A percentile compares a stretch with the other conserved stretches of the same genome.
Conservation (phyloP, 2,329 filamentous ascomycete genomes). For the Aureobasidium zeae region DNA sequence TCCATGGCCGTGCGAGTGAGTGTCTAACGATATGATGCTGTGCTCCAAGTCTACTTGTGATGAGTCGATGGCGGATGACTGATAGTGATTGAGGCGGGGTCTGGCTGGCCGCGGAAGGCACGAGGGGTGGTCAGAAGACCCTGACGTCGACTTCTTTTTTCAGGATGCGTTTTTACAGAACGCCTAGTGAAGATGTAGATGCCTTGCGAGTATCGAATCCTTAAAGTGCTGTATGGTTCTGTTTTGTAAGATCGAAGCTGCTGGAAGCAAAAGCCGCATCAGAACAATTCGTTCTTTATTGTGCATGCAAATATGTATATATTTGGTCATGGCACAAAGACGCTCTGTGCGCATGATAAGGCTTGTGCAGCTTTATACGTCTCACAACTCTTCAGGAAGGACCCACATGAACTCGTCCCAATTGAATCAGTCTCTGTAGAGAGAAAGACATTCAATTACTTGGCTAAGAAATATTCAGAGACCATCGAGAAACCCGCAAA, state of each 20-base stretch:
- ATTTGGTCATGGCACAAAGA: too few relatives aligned
- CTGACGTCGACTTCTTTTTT: not conserved
- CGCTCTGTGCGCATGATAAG: conserved; percentile 1
- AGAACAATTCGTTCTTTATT: too few relatives aligned
- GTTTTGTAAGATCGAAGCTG: too few relatives aligned
- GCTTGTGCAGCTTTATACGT: conserved; percentile 3
- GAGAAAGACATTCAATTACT: too few relatives aligned
- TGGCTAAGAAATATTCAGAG: too few relatives aligned
- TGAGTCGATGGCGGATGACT: conserved; percentile 7
- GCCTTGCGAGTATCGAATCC: not conserved
- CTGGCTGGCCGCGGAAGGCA: too few relatives aligned
- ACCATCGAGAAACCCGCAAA: conserved; percentile 35
- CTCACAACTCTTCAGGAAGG: too few relatives aligned
- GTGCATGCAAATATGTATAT: too few relatives aligned
- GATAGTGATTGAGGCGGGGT: conserved; percentile 13
- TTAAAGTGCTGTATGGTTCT: too few relatives aligned
- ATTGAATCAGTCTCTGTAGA: too few relatives aligned
- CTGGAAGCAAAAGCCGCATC: too few relatives aligned
- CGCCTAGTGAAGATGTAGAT: not conserved
- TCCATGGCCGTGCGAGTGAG: conserved; percentile 41
- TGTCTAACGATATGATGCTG: not conserved
- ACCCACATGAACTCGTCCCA: not conserved
- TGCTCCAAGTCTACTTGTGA: not conserved
- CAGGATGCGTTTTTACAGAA: not conserved
- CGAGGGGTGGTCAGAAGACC: too few relatives aligned